Conservation (phyloP, 2,329 filamentous ascomycete genomes). For the Phialophora chinensis region DNA sequence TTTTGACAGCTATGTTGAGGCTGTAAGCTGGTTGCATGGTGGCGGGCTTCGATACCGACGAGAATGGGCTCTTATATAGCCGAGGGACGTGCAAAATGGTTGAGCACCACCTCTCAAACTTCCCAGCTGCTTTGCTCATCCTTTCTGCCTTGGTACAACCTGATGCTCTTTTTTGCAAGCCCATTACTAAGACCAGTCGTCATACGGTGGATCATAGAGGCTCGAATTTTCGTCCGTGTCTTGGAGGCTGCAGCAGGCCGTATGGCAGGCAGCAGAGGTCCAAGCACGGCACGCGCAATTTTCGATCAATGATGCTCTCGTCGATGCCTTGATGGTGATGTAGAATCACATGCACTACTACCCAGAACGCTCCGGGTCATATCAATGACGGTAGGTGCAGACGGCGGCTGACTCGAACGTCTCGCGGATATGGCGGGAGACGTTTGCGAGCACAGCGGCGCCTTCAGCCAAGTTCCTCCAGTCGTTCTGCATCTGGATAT, state of each 20-base stretch:
- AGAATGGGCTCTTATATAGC: conserved; percentile 6
- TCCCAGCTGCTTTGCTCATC: background rate
- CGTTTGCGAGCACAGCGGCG: too few relatives aligned
- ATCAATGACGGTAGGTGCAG: background rate
- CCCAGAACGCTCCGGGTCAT: background rate
- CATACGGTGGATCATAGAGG: conserved; percentile 18
- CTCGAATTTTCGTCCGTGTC: conserved; percentile 27
- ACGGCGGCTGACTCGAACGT: too few relatives aligned
- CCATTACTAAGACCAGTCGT: conserved; percentile 16
- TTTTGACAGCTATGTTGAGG: background rate
- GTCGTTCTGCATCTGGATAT: background rate
- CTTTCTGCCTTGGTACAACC: background rate
- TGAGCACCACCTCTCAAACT: background rate
- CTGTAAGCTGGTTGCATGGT: background rate
- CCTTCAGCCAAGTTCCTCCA: background rate
- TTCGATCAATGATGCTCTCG: background rate
- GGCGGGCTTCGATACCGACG: background rate
- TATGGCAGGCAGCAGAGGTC: background rate
- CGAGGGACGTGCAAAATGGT: background rate
- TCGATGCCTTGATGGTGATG: background rate
- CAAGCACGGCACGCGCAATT: background rate
- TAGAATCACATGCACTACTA: background rate
- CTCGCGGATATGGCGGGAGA: too few relatives aligned
- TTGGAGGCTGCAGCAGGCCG: background rate
- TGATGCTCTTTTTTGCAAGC: background rate